Conservation (phyloP, 2,329 filamentous ascomycete genomes). For the Penicillium sp. region DNA sequence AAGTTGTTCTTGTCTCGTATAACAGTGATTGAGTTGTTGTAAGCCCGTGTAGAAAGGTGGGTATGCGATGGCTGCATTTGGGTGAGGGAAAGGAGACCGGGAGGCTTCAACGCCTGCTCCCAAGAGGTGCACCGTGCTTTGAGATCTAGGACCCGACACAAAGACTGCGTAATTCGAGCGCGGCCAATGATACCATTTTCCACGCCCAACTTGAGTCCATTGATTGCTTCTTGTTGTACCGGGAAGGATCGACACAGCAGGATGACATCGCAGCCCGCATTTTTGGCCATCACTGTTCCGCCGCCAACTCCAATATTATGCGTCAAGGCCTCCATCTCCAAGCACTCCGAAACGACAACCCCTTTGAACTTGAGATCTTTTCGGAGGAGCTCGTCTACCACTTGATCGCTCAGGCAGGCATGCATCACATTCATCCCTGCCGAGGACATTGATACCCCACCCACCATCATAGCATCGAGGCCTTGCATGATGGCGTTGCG, state of each 20-base stretch:
- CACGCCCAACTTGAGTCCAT: constrained; percentile 80
- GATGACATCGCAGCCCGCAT: constrained; percentile 90
- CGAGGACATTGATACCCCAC: constrained; percentile 88
- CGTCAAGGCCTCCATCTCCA: constrained; percentile 94
- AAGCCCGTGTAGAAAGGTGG: constrained; percentile 76
- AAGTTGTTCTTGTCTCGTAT: constrained; percentile 84
- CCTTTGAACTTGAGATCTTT: constrained; percentile 85
- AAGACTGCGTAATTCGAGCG: constrained; percentile 73
- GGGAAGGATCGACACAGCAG: constrained; percentile 84
- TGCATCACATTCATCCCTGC: constrained; percentile 93
- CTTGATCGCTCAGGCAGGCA: constrained; percentile 86
- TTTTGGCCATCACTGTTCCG: constrained; percentile 95
- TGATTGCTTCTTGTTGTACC: constrained; percentile 87
- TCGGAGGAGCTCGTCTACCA: constrained; percentile 85
- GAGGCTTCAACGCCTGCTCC: constrained; percentile 85
- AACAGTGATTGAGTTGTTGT: constrained; percentile 89
- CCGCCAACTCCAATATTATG: constrained; percentile 97
- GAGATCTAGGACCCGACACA: constrained; percentile 72
- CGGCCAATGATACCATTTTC: constrained; percentile 87
- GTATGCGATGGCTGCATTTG: constrained; percentile 80
- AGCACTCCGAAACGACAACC: constrained; percentile 89
- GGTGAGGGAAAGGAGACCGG: constrained; percentile 71
- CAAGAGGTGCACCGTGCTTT: constrained; percentile 86
- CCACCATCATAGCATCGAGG: constrained; percentile 92
- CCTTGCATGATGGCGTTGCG: constrained; percentile 83